Evolutionary conservation across 2,329 filamentous ascomycete genomes (phyloP).

Genomic region (Catunica adiposa): DNA sequence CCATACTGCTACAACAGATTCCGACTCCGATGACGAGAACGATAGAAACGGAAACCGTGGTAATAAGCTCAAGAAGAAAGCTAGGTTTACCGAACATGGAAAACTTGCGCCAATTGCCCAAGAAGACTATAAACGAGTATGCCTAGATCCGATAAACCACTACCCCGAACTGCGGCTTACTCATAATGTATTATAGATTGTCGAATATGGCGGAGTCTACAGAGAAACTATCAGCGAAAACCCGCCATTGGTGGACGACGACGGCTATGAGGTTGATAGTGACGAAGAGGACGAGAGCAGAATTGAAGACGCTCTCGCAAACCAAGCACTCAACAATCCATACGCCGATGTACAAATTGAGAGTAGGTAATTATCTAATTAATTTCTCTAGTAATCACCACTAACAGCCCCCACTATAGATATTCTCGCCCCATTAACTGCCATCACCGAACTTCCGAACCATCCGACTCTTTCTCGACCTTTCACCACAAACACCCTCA

Average conservation of each 20-base stretch:
- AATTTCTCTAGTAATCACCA: conserved; percentile 16
- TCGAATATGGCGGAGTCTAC: conserved; percentile 57
- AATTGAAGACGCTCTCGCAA: conserved; percentile 40
- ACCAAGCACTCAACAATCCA: conserved; percentile 54
- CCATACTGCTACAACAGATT: conserved; percentile 35
- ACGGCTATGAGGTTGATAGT: conserved; percentile 61
- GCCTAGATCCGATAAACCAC: neutral
- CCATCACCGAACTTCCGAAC: conserved; percentile 55
- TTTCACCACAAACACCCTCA: conserved; percentile 57
- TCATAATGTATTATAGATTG: conserved; percentile 33
- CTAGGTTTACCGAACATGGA: conserved; percentile 53
- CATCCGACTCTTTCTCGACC: conserved; percentile 61
- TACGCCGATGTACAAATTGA: conserved; percentile 58
- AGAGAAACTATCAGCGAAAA: conserved; percentile 61
- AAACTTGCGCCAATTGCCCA: conserved; percentile 51
- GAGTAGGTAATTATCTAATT: conserved; percentile 32
- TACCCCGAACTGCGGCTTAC: conserved; percentile 4
- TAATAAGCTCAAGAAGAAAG: conserved; percentile 62
- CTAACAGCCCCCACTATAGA: conserved; percentile 28
- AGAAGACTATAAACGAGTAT: conserved; percentile 54
- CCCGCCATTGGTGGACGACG: conserved; percentile 55
- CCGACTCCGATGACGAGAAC: conserved; percentile 60
- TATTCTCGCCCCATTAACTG: conserved; percentile 57
- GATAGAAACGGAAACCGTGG: conserved; percentile 56
- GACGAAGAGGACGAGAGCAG: conserved; percentile 53